Conservation (phyloP, 495 filamentous ascomycete genomes). For the Aspergillus leporis region DNA sequence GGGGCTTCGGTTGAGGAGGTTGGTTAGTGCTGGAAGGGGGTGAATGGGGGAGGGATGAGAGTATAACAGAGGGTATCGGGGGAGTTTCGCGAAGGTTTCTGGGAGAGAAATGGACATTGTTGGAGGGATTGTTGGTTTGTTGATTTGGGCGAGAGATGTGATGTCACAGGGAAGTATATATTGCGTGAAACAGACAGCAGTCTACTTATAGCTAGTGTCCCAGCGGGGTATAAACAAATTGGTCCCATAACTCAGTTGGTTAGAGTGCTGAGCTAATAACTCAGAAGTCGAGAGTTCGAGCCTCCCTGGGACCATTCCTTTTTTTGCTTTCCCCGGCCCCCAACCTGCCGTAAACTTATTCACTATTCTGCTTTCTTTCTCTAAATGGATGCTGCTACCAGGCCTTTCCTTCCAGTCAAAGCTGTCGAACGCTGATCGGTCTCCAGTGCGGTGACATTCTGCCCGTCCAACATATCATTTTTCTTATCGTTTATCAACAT, state of each 20-base stretch:
- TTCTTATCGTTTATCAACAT: too few species aligned
- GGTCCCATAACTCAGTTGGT: conserved; percentile 5
- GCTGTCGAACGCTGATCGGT: too few species aligned
- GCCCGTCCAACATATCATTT: too few species aligned
- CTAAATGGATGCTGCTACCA: too few species aligned
- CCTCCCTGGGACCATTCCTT: conserved; percentile 1
- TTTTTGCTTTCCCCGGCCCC: neutral
- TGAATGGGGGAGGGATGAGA: conserved; percentile 36
- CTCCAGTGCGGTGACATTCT: too few species aligned
- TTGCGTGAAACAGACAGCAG: neutral
- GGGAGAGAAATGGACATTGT: conserved; percentile 24
- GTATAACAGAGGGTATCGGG: conserved; percentile 36
- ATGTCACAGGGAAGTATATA: neutral
- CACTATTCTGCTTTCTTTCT: too few species aligned
- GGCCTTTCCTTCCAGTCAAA: too few species aligned
- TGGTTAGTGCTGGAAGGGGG: conserved; percentile 26
- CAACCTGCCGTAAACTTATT: too few species aligned
- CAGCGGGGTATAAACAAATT: neutral
- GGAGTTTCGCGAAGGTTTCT: conserved; percentile 29
- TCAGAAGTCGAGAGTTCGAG: conserved; percentile 7
- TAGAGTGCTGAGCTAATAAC: conserved; percentile 7
- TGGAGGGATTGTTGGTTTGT: neutral
- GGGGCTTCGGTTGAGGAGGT: conserved; percentile 11
- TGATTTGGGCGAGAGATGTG: neutral
- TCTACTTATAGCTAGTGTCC: neutral